These are phyloP conservation scores for Suillus plorans DNA, from an alignment of 768 basidiomycete species.

Conservation along the genomic window DNA sequence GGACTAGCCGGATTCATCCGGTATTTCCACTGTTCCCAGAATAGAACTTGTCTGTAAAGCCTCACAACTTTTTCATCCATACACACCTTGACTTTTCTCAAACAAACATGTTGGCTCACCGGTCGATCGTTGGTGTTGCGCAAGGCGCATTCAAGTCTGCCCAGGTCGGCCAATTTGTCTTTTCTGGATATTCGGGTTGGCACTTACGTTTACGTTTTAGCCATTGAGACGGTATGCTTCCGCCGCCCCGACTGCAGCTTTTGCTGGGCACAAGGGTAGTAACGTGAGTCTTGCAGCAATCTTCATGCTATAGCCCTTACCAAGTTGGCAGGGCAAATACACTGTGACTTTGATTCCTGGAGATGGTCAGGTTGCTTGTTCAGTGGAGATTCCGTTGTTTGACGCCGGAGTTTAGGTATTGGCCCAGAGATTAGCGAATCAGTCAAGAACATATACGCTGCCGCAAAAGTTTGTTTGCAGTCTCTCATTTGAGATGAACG, in stretches of 20 bases:
- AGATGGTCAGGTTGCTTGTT: constrained; percentile 60
- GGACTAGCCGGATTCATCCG: constrained; percentile 5
- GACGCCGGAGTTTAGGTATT: constrained; percentile 63
- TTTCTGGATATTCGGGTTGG: not conserved
- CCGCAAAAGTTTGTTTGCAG: constrained; percentile 64
- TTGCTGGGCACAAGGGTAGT: constrained; percentile 85
- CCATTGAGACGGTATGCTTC: constrained; percentile 63
- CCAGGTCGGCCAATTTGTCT: constrained; percentile 40
- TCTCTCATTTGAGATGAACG: constrained; percentile 6
- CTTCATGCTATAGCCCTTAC: not conserved
- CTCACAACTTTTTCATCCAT: constrained; percentile 14
- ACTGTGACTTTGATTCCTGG: constrained; percentile 95
- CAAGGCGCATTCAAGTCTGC: constrained; percentile 49
- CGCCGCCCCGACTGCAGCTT: constrained; percentile 80
- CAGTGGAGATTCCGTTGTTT: constrained; percentile 23
- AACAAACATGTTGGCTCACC: constrained; percentile 57
- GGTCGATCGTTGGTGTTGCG: constrained; percentile 55
- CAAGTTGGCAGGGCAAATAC: constrained; percentile 79
- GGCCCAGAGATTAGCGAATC: constrained; percentile 98
- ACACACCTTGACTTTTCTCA: constrained; percentile 20
- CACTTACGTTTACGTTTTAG: constrained; percentile 34
- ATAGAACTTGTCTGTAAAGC: constrained; percentile 7
- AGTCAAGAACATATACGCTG: constrained; percentile 89
- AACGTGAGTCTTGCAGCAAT: constrained; percentile 56
- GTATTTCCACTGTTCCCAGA: not conserved